A percentile compares a stretch with the other conserved stretches of the same genome.
Conservation (phyloP, 768 basidiomycete genomes). For the Lyophyllum shimeji region DNA sequence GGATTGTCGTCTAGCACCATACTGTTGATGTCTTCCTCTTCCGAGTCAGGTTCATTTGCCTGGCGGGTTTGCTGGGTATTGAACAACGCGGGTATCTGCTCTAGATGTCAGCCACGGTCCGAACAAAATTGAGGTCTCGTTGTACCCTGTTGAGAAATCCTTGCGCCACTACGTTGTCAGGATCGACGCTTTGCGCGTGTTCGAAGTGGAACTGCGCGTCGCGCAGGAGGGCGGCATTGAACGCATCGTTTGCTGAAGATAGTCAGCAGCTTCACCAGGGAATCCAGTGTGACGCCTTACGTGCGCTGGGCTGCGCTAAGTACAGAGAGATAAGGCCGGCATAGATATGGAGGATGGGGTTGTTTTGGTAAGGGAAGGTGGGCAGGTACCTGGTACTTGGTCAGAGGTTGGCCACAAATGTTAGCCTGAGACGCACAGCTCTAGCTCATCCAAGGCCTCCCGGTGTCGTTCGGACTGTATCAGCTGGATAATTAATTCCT, state of each 20-base stretch:
- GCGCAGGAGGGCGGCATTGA: constrained; percentile 39
- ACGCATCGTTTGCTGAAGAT: constrained; percentile 11
- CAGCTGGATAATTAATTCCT: constrained; percentile 71
- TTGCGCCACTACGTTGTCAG: constrained; percentile 50
- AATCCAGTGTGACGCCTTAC: constrained; percentile 8
- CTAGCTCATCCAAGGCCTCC: constrained; percentile 82
- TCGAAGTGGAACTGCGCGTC: constrained; percentile 67
- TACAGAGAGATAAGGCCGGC: constrained; percentile 76
- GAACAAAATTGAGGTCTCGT: not conserved
- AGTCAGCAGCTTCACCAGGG: not conserved
- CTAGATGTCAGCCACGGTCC: not conserved
- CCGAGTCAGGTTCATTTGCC: constrained; percentile 28
- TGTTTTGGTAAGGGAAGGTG: constrained; percentile 85
- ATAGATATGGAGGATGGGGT: constrained; percentile 76
- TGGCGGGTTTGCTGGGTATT: constrained; percentile 6
- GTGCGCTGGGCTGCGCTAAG: constrained; percentile 42
- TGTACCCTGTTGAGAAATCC: constrained; percentile 55
- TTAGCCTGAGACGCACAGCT: constrained; percentile 56
- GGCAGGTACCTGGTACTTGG: constrained; percentile 66
- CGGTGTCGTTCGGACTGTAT: constrained; percentile 56
- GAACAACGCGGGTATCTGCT: constrained; percentile 11
- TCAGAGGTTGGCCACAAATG: no score
- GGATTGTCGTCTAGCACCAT: constrained; percentile 24
- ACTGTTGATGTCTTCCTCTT: constrained; percentile 33
- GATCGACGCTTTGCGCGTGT: constrained; percentile 59